A percentile compares a stretch with the other conserved stretches of the same genome.
Conservation (phyloP, 805 yeast genomes). For the Barnettozyma wickerhamii region DNA sequence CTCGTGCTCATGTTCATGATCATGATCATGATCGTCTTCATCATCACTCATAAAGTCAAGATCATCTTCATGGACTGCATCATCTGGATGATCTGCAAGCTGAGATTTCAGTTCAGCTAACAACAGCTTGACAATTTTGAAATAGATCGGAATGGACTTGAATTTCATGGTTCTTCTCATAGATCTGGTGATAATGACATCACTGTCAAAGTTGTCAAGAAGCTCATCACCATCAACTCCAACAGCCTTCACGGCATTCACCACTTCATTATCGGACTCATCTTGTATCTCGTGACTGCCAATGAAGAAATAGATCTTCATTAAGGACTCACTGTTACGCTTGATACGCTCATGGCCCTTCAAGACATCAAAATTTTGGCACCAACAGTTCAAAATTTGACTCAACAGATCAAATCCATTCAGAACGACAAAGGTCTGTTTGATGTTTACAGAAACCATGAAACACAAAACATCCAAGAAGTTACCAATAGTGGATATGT, state of each 20-base stretch:
- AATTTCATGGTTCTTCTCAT: constrained; percentile 62
- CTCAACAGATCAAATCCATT: constrained; percentile 34
- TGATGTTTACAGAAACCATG: constrained; percentile 58
- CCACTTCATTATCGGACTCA: background rate
- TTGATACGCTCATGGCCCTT: constrained; percentile 69
- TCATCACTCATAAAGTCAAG: constrained; percentile 54
- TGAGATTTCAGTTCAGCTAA: constrained; percentile 68
- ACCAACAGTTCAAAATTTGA: constrained; percentile 73
- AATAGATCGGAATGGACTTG: constrained; percentile 61
- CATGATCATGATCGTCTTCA: constrained; percentile 30
- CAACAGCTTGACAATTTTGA: constrained; percentile 69
- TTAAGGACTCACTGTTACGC: constrained; percentile 64
- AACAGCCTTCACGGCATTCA: constrained; percentile 35
- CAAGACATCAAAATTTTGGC: constrained; percentile 72
- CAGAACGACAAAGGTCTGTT: constrained; percentile 60
- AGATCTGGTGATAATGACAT: constrained; percentile 79
- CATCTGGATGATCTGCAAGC: constrained; percentile 19
- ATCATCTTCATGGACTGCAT: constrained; percentile 47
- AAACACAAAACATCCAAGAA: constrained; percentile 72
- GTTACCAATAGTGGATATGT: constrained; percentile 71
- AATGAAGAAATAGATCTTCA: constrained; percentile 60
- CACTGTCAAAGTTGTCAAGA: constrained; percentile 46
- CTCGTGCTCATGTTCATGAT: constrained; percentile 48
- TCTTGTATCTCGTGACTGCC: constrained; percentile 24
- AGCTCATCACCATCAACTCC: constrained; percentile 75